These are phyloP conservation scores for Parastagonospora avenae DNA, from an alignment of 2,329 filamentous ascomycete genomes.

Conservation along the genomic window DNA sequence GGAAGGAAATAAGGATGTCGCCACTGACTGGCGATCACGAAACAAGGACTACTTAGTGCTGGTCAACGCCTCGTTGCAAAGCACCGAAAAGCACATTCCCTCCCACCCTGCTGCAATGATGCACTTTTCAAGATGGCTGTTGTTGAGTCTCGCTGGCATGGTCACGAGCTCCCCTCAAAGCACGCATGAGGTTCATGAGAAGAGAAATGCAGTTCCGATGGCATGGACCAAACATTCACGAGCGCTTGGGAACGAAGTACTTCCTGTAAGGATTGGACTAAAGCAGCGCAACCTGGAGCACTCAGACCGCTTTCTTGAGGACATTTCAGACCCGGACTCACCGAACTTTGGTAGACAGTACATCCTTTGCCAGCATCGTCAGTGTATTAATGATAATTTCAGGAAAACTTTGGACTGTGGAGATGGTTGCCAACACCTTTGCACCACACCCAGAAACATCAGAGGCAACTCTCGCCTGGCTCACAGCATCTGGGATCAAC, in stretches of 20 bases:
- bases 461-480: conserved; percentile 18
- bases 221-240: conserved; percentile 19
- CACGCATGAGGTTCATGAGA: conserved; percentile 17
- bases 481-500: conserved; percentile 17
- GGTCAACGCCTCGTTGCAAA: neutral
- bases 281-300: conserved; percentile 20
- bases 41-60: neutral
- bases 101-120: conserved; percentile 1
- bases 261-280: conserved; percentile 18
- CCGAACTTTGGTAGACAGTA: conserved; percentile 14
- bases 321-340: conserved; percentile 23
- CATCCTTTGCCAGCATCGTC: neutral
- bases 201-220: conserved; percentile 11
- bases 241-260: conserved; percentile 10
- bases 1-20: too few species aligned
- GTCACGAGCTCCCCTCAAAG: conserved; percentile 5
- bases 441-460: conserved; percentile 17
- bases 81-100: neutral
- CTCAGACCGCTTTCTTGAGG: conserved; percentile 15
- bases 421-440: conserved; percentile 19
- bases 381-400: neutral
- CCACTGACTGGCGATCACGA: too few species aligned
- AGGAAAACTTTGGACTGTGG: conserved; percentile 21
- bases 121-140: conserved; percentile 9
- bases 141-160: conserved; percentile 8